Base-by-base conservation (phyloP, 495 filamentous ascomycete species). In the Xylaria curta region DNA sequence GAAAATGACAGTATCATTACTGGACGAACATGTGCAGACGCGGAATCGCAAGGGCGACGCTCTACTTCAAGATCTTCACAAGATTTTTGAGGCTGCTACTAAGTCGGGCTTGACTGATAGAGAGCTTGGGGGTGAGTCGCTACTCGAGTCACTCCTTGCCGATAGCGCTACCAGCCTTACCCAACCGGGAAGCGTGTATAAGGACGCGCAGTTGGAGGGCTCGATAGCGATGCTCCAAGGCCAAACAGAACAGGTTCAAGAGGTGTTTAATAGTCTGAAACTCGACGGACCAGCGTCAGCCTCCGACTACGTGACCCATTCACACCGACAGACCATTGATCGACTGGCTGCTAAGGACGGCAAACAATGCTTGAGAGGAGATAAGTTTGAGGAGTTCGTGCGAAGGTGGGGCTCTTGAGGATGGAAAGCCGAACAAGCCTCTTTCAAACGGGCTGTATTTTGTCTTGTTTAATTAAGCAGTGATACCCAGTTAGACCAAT, bases 171-270 rank as follows among this genome's bases (percentile, higher is more conserved):
- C 70, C 13, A 47, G 69, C 36, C 60, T 10, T 40, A 21, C 53
- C 19, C 28, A 31, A 3, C 65, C 72, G 6, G 74, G 72, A 7
- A 73, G 75, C 40, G 71, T 77, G 21, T 77, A 79, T 46, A 74
- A 77, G 15, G 77, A 79, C 51, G 71, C 71, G 19, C 72, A 79
- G 64, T 68, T 79, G 24, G 77, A 79, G 31, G 71, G 77, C 10
- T 79, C 75, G 2, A 76, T 79, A 19, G 65, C 65, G 12, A 71
- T 74, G 10, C 62, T 79, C 21, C 75, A 59, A 19, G 69, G 54
- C 3, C 74, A 79, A 44, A 51, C 66, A 46, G 67, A 71, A 51
- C 73, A 79, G 65, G 69, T 77, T 21, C 53, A 71, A 58, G 58
- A 69, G 3, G 49, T 70, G 21, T 75, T 77, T 19, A 53, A 46